phyloP scores from a whole-genome alignment of 2,329 filamentous ascomycete genomes.

The Sarocladiaceae sp. region DNA sequence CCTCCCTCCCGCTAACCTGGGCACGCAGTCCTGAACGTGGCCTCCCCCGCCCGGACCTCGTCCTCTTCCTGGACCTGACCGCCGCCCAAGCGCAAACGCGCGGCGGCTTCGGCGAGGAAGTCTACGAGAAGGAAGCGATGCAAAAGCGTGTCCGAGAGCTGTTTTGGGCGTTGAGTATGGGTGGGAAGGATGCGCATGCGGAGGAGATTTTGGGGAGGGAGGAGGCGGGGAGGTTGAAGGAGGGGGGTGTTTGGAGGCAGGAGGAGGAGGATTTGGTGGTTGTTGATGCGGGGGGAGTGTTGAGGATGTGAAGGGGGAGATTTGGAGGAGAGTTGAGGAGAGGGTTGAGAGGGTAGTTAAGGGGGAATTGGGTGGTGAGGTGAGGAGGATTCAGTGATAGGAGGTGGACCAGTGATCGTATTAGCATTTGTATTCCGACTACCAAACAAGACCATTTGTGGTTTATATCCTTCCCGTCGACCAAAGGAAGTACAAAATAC shows the following conservation, averaged over 20 bases:
- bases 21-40: conserved; percentile 80
- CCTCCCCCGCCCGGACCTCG: conserved; percentile 80
- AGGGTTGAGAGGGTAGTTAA: conserved; percentile 45
- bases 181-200: conserved; percentile 27
- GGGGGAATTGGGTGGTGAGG: conserved; percentile 41
- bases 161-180: conserved; percentile 54
- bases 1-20: conserved; percentile 68
- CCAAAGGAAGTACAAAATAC: neutral
- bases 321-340: conserved; percentile 49
- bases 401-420: too few relatives aligned
- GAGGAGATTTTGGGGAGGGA: conserved; percentile 16
- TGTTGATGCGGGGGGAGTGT: conserved; percentile 50
- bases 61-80: conserved; percentile 81
- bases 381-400: conserved; percentile 35
- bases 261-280: conserved; percentile 45
- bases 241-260: conserved; percentile 26
- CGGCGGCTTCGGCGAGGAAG: conserved; percentile 84
- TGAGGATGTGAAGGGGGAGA: conserved; percentile 51
- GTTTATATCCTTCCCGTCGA: neutral
- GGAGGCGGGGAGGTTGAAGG: conserved; percentile 30
- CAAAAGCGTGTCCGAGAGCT: conserved; percentile 73
- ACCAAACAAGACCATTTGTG: too few relatives aligned
- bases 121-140: conserved; percentile 82
- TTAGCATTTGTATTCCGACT: too few relatives aligned
- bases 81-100: conserved; percentile 67